These are phyloP conservation scores for Ehretia macrophylla DNA, from an alignment of 257 asterid genomes.

Conservation along the genomic window DNA sequence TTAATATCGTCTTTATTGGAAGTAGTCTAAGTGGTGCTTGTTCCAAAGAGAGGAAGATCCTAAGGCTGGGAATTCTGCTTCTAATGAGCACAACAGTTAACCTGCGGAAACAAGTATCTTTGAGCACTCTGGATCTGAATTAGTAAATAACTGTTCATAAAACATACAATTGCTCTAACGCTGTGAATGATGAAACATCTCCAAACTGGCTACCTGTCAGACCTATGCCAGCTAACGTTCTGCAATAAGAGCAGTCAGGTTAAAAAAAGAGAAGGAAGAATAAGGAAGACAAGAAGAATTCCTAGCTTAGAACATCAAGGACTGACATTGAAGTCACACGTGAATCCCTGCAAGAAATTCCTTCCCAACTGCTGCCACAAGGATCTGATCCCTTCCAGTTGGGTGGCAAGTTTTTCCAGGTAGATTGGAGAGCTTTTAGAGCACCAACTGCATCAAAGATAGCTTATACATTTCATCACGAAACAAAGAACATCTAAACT, in stretches of 20 bases:
- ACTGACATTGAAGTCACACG: conserved; percentile 71
- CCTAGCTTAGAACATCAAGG: not conserved
- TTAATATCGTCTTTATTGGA: no score
- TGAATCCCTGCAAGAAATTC: conserved; percentile 50
- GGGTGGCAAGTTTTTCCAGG: conserved; percentile 85
- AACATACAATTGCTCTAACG: conserved; percentile 52
- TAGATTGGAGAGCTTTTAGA: conserved; percentile 52
- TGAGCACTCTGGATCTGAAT: not conserved
- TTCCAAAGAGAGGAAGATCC: no score
- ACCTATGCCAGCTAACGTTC: conserved; percentile 54
- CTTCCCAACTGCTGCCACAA: conserved; percentile 76
- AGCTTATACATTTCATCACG: not conserved
- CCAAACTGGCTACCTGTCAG: conserved; percentile 53
- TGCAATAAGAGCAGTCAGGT: conserved; percentile 28
- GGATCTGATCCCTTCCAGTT: conserved; percentile 83
- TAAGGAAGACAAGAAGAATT: conserved; percentile 6
- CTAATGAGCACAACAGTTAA: not conserved
- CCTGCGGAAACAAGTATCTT: not conserved
- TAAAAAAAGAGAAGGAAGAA: conserved; percentile 7
- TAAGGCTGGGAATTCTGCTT: not conserved
- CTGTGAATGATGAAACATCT: conserved; percentile 60
- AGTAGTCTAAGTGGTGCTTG: no score
- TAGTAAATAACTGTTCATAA: conserved; percentile 1
- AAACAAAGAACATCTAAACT: not conserved
- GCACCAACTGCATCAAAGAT: conserved; percentile 46